Conservation (phyloP, 2,329 filamentous ascomycete species). For the Pestalotiopsis sp. region DNA sequence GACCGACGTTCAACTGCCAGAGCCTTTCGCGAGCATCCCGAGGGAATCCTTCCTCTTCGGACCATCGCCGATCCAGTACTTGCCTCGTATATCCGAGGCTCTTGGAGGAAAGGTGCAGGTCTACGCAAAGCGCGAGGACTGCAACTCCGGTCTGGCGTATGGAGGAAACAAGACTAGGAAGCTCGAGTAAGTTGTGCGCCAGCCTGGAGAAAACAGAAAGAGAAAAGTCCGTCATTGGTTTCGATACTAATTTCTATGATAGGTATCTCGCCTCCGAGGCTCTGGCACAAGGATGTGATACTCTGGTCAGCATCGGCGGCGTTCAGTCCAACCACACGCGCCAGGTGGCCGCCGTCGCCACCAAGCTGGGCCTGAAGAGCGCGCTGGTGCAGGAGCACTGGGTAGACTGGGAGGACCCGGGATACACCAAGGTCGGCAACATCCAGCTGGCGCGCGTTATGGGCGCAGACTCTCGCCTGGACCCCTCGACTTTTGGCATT, state of each 20-base stretch:
- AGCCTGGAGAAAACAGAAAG: neutral
- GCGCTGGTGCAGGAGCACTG: conserved; percentile 68
- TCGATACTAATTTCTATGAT: neutral
- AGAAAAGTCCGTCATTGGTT: neutral
- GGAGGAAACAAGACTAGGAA: conserved; percentile 73
- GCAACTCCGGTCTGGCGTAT: conserved; percentile 68
- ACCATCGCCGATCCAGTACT: conserved; percentile 68
- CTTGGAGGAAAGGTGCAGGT: conserved; percentile 63
- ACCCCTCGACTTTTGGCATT: conserved; percentile 66
- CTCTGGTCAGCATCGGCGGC: conserved; percentile 68
- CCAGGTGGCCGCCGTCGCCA: conserved; percentile 65
- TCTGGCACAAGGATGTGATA: conserved; percentile 57
- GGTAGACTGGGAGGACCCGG: conserved; percentile 63
- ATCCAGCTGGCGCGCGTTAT: conserved; percentile 71
- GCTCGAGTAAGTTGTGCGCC: conserved; percentile 52
- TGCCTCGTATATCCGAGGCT: conserved; percentile 65
- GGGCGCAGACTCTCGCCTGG: conserved; percentile 65
- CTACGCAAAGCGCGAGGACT: conserved; percentile 74
- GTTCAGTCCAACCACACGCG: conserved; percentile 73
- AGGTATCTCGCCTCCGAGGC: conserved; percentile 69
- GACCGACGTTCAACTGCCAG: conserved; percentile 51
- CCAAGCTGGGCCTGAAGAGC: conserved; percentile 57
- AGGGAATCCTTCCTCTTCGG: conserved; percentile 65
- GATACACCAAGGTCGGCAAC: conserved; percentile 69
- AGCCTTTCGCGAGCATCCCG: conserved; percentile 66